These are phyloP conservation scores for Tricholoma flavovirens DNA, from an alignment of 768 basidiomycete genomes.

Conservation along the genomic window DNA sequence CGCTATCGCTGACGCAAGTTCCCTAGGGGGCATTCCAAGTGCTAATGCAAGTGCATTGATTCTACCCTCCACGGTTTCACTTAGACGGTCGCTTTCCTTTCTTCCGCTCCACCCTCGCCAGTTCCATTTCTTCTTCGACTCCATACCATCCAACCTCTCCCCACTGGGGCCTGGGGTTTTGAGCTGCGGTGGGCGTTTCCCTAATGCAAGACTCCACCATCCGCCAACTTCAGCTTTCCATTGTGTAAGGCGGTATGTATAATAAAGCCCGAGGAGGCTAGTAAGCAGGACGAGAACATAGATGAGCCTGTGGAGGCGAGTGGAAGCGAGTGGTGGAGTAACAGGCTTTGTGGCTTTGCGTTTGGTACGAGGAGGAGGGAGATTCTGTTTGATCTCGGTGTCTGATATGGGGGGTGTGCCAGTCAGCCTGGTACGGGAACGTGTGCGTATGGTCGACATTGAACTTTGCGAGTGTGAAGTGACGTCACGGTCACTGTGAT, in stretches of 20 bases:
- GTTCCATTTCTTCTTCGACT: constrained; percentile 3
- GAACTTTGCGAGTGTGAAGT: too few species aligned
- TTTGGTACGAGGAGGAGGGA: not conserved
- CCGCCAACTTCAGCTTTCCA: constrained; percentile 50
- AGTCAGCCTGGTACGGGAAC: not conserved
- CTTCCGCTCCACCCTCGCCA: not conserved
- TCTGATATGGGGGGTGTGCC: not conserved
- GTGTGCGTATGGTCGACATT: not conserved
- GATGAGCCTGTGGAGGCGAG: constrained; percentile 43
- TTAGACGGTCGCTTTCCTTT: not conserved
- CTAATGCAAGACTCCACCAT: constrained; percentile 54
- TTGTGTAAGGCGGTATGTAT: constrained; percentile 43
- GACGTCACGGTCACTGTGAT: too few species aligned
- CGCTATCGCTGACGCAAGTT: constrained; percentile 61
- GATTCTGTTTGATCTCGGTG: not conserved
- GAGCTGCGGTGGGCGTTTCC: constrained; percentile 27
- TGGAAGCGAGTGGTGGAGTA: constrained; percentile 38
- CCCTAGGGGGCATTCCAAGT: constrained; percentile 54
- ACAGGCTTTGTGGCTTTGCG: constrained; percentile 24
- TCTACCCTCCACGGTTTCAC: constrained; percentile 42
- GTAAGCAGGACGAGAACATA: constrained; percentile 40
- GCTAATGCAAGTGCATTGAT: constrained; percentile 57
- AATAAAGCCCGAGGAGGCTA: constrained; percentile 41
- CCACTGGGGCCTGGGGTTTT: not conserved
- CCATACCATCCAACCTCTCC: constrained; percentile 4